Base-by-base conservation (phyloP, 129 eudicot species). In the Lonicera japonica region DNA sequence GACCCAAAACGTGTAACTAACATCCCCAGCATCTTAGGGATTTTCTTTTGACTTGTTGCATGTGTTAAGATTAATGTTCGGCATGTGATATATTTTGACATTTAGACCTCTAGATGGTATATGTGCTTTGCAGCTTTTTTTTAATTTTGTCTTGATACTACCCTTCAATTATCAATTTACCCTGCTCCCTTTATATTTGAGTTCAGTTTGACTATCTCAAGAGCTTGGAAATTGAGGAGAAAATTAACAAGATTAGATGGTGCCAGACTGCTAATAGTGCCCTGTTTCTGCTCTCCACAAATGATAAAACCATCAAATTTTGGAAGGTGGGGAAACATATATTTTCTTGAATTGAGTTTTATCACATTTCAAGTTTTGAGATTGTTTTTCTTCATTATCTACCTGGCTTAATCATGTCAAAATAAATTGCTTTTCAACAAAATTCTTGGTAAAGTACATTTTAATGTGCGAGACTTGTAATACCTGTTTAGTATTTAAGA, bases 181-280 rank as follows among this genome's bases (percentile, higher is more conserved):
- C 23, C 23, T 70, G 21, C 41, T 56, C 38, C 58, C 39, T 29
- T 54, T 46, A 16, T 51, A 51, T 62, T 64, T 75, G 79, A 54
- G 47, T 69, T 77, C 95, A 92, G 99, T 92, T 92, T 85, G 95
- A 92, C 66, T 87, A 92, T 73, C 79, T 92, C 72, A 92, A 88
- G 86, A 88, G 96, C 73, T 85, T 88, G 92, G 99, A 92, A 73
- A 87, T 88, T 36, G 96, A 88, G 79, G 99, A 92, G 84, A 88
- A 88, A 73, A 88, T 92, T 80, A 92, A 92, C 82, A 92, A 88
- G 79, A 92, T 92, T 51, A 70, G 89, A 70, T 92, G 99, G 99
- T 88, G 91, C 74, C 99, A 87, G 60, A 72, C 89, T 24, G 79
- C 95, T 19, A 85, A 88, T 70, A 69, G 79, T 56, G 88, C 96